Evolutionary conservation across 2,329 filamentous ascomycete species (phyloP).

Genomic region (Rhynchosporium secalis): DNA sequence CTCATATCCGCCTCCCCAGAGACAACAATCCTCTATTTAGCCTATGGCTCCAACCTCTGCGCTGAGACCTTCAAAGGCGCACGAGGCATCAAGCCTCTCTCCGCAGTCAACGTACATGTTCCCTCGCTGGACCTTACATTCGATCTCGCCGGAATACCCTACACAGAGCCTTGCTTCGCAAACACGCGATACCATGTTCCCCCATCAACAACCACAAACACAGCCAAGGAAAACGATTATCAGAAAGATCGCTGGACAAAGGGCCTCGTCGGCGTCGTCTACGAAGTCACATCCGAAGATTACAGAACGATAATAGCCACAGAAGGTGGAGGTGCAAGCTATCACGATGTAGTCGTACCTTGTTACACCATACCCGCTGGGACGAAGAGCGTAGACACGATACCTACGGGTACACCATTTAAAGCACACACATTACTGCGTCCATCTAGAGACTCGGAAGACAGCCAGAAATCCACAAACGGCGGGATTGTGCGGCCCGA

Average conservation of each 20-base stretch:
- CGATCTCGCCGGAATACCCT: slow-evolving; percentile 82
- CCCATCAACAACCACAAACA: slow-evolving; percentile 34
- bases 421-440: slow-evolving; percentile 84
- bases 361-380: slow-evolving; percentile 68
- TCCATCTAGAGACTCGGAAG: slow-evolving; percentile 19
- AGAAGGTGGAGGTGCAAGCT: slow-evolving; percentile 84
- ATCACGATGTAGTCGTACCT: slow-evolving; percentile 77
- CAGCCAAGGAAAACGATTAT: slow-evolving; percentile 36
- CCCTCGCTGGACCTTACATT: slow-evolving; percentile 79
- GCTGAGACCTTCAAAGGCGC: slow-evolving; percentile 75
- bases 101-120: slow-evolving; percentile 77
- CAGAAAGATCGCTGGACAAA: slow-evolving; percentile 70
- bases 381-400: slow-evolving; percentile 60
- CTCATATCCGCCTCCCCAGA: slow-evolving; percentile 23
- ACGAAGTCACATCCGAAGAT: slow-evolving; percentile 84
- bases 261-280: slow-evolving; percentile 88
- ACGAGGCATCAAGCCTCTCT: slow-evolving; percentile 79
- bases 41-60: slow-evolving; percentile 89
- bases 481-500: slow-evolving; percentile 53
- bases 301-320: slow-evolving; percentile 86
- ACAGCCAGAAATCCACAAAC: not conserved
- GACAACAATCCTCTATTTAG: slow-evolving; percentile 76
- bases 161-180: slow-evolving; percentile 88
- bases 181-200: slow-evolving; percentile 64
- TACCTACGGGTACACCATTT: slow-evolving; percentile 66